Conservation (phyloP, 1,284 basidiomycete genomes). For the Rhodotorula sp. region DNA sequence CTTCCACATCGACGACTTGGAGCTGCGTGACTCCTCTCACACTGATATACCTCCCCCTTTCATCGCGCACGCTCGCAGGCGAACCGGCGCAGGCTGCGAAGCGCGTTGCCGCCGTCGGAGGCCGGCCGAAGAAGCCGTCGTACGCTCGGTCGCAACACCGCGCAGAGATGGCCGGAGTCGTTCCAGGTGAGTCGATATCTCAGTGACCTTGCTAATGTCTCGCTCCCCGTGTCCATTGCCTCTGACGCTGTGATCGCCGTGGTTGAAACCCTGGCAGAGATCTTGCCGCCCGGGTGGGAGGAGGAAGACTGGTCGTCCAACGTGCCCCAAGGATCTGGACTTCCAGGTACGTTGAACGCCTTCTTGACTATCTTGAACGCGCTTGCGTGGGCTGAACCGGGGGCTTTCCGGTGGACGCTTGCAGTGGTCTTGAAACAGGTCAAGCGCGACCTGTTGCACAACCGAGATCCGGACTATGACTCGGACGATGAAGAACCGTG, state of each 20-base stretch:
- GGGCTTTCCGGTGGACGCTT: accelerated
- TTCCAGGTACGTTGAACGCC: conserved; percentile 16
- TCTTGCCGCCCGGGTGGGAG: conserved; percentile 34
- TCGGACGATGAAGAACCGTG: conserved; percentile 38
- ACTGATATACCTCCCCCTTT: no score
- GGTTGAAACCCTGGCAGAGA: conserved; percentile 11
- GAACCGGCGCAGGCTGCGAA: not conserved
- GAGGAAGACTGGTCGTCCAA: conserved; percentile 16
- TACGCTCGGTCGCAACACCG: conserved; percentile 11
- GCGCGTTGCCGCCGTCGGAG: not conserved
- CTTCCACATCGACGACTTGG: no score
- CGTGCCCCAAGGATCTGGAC: conserved; percentile 14
- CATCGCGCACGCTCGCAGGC: not conserved
- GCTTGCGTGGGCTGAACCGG: not conserved
- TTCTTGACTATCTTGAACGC: not conserved
- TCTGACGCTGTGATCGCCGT: not conserved
- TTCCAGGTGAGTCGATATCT: conserved; percentile 2
- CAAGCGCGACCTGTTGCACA: conserved; percentile 30
- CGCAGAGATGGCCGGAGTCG: not conserved
- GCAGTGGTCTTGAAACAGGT: conserved; percentile 30
- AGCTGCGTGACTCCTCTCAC: no score
- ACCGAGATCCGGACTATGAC: conserved; percentile 40
- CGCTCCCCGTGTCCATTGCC: not conserved
- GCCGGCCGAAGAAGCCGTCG: not conserved
- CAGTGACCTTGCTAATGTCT: no score